Base-by-base conservation (phyloP, 192 early-diverging fungal species). In the Coemansia erecta region DNA sequence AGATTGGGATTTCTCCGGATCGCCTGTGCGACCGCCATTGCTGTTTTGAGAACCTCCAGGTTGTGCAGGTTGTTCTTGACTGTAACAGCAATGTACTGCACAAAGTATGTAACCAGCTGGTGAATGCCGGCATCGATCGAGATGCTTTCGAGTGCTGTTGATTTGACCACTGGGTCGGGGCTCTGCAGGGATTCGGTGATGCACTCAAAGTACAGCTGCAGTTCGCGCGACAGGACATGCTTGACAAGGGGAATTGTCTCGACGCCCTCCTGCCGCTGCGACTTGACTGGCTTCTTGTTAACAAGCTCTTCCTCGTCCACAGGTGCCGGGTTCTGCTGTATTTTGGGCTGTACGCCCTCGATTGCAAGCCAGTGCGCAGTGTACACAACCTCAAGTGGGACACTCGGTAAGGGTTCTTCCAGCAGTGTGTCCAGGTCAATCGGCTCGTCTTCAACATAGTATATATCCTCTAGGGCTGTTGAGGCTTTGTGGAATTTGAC, bases 321-420 rank as follows among this genome's bases (percentile, higher is more conserved):
- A 4, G 90, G 87, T 2, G 86, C 85, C 23, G 97, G 97, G 61
- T 99, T 99, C 69, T 99, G 95, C 15, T 92, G 88, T 62, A 95
- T 97, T 11, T 87, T 82, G 13, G 97, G 97, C 71, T 99, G 97
- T 13, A 98, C 94, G n/a, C 97, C 97, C 59, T 98, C 97, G 58
- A 99, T 90, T 2, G 97, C 96, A n/a, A 99, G 82, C 94, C 94
- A 98, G 64, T 98, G 96, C 10, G 90, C 93, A 0, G 94, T 95
- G 61, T 89, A 92, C 3, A 88, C 86, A 0, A 92, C 83, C 31
- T 97, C 94, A 3, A 93, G 81, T 2, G 97, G 97, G 1, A 96
- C 90, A 53, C 87, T 87, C 0, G 97, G 97, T 14, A 99, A 70
- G 1, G 93, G 90, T 13, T 84, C 84, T 42, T 89, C 88, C 0